These are phyloP conservation scores for Hyaloscypha bicolor DNA, from an alignment of 495 filamentous ascomycete genomes.

Conservation along the genomic window DNA sequence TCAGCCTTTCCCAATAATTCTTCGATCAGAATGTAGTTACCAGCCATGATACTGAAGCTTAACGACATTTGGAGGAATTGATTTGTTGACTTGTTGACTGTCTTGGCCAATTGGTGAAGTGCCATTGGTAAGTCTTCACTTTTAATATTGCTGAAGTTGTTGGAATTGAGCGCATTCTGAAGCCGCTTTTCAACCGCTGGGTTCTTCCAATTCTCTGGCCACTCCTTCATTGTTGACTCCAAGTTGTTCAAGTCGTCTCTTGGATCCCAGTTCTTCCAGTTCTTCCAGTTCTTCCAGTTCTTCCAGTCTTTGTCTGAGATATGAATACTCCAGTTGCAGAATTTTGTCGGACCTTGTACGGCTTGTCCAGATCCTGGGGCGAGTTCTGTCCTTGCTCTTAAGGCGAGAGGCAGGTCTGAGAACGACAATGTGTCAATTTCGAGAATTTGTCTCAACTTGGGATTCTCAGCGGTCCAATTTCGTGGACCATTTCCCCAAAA, in stretches of 20 bases:
- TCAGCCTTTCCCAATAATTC: constrained; percentile 15
- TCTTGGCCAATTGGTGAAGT: constrained; percentile 29
- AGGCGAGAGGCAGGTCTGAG: too few species aligned
- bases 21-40: constrained; percentile 32
- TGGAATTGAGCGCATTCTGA: constrained; percentile 34
- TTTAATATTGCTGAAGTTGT: constrained; percentile 34
- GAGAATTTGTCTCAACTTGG: too few species aligned
- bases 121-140: constrained; percentile 34
- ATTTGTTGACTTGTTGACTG: constrained; percentile 31
- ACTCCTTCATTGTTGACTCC: too few species aligned
- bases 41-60: constrained; percentile 43
- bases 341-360: too few species aligned
- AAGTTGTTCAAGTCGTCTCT: too few species aligned
- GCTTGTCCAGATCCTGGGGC: too few species aligned
- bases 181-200: constrained; percentile 31
- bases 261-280: too few species aligned
- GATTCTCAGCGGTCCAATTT: neutral
- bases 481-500: neutral
- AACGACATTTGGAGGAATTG: constrained; percentile 38
- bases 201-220: constrained; percentile 16
- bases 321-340: too few species aligned
- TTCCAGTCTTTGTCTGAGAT: too few species aligned
- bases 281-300: too few species aligned
- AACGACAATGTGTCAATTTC: too few species aligned
- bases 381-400: too few species aligned